Percentiles rank a stretch among this genome's conserved stretches.
Conservation (phyloP, 225 moss, liverwort and hornwort species). For the Thuidium tamariscinum region DNA sequence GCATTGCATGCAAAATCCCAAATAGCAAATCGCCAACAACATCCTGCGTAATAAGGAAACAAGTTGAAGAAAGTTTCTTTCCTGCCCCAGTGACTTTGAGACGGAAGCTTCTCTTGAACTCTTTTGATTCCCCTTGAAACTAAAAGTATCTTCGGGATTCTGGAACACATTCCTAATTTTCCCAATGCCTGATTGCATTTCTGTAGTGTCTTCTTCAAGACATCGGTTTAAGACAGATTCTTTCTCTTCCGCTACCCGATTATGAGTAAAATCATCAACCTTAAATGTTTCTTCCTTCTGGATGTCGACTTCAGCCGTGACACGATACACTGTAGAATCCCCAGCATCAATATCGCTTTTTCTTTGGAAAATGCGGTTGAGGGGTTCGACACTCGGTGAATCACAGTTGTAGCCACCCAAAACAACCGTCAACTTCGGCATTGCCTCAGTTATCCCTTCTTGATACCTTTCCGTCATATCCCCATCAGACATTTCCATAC, state of each 20-base stretch:
- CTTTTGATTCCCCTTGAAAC: constrained; percentile 33
- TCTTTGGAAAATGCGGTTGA: constrained; percentile 21
- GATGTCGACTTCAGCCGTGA: neutral
- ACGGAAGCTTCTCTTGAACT: neutral
- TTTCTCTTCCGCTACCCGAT: constrained; percentile 4
- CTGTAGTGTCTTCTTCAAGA: constrained; percentile 14
- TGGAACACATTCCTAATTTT: constrained; percentile 19
- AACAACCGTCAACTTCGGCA: constrained; percentile 24
- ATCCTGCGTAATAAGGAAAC: neutral
- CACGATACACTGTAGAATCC: constrained; percentile 8
- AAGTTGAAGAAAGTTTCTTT: neutral
- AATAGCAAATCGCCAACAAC: neutral
- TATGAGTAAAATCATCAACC: neutral
- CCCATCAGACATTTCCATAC: constrained; percentile 24
- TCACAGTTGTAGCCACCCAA: constrained; percentile 31
- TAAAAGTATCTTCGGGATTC: constrained; percentile 50
- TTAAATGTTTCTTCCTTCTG: neutral
- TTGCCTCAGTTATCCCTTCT: constrained; percentile 40
- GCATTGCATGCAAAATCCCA: neutral
- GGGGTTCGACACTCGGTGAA: constrained; percentile 30
- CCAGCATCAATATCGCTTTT: neutral
- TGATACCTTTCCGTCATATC: constrained; percentile 23
- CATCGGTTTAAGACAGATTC: neutral
- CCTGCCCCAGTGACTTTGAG: constrained; percentile 5
- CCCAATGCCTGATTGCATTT: neutral